phyloP scores from a whole-genome alignment of 140 eudicot genomes.

The Flaveria floridana region DNA sequence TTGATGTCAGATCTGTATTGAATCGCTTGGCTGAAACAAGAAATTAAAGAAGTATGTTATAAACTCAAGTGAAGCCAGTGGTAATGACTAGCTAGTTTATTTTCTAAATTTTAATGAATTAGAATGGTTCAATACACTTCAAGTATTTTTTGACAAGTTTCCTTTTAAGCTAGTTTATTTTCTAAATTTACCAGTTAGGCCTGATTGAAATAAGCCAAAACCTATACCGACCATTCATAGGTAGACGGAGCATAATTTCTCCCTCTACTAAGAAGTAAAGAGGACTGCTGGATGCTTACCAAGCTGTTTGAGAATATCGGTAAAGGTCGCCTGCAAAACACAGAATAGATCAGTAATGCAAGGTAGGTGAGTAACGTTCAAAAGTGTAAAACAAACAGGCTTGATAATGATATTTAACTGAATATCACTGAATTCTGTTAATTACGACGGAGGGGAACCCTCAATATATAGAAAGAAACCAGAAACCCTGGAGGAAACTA shows the following conservation, averaged over 20 bases:
- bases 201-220: too few relatives aligned
- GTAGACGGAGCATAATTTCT: not conserved
- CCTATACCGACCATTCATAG: too few relatives aligned
- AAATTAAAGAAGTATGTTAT: not conserved
- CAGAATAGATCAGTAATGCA: not conserved
- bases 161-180: too few relatives aligned
- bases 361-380: not conserved
- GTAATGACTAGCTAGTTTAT: not conserved
- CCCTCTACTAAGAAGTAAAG: not conserved
- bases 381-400: too few relatives aligned
- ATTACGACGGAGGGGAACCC: too few relatives aligned
- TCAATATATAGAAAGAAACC: too few relatives aligned
- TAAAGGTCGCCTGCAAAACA: constrained; percentile 84
- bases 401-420: too few relatives aligned
- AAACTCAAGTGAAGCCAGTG: not conserved
- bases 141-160: too few relatives aligned
- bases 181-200: too few relatives aligned
- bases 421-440: too few relatives aligned
- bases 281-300: constrained; percentile 48
- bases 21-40: constrained; percentile 54
- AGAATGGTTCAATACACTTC: too few relatives aligned
- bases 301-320: constrained; percentile 87
- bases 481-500: too few relatives aligned
- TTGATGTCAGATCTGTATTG: constrained; percentile 58
- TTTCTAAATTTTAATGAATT: not conserved